Base-by-base conservation (phyloP, 345 rosid species). In the Eucalyptus sp. region DNA sequence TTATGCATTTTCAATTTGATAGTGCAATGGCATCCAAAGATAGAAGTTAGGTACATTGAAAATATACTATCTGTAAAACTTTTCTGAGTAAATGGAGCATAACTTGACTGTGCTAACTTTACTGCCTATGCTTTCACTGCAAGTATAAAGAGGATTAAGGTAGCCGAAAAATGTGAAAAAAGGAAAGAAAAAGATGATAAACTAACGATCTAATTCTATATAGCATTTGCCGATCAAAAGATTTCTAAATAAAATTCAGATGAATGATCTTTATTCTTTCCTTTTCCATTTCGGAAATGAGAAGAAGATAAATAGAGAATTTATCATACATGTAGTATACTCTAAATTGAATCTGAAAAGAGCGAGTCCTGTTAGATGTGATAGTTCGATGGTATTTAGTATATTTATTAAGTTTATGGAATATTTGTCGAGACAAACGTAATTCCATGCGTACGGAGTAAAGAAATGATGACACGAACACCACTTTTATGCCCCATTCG, bases 161-260 rank as follows among this genome's bases (percentile, higher is more conserved):
- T 11, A 27, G 66, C 66, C 31, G 0, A 60, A 60, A 58, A 60
- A 52, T 52, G 24, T 52, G 56, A 18, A 51, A 60, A 0, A 58
- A 58, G 4, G 1, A 0, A 25, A 24, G 0, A 60, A 12, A 2
- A 12, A 60, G 29, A 60, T 24, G n/a, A 60, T 60, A 60, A 60
- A 60, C 14, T 25, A 25, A 60, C 14, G 4, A 60, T 60, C n/a
- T 5, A 60, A 60, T 60, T 60, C 13, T 11, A 60, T 10, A 60
- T 24, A 60, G 13, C 14, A 60, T 24, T 60, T 60, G 15, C 29
- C n/a, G 2, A 60, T 60, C 13, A 60, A 60, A 60, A 60, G 13
- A 60, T 24, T 60, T 25, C n/a, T 60, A 60, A 12, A 60, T 13
- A 25, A 60, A 27, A 62, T 62, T 62, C 13, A 3, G 31, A 27